These are phyloP conservation scores for Cordyceps pruinosa DNA, from an alignment of 2,329 filamentous ascomycete genomes.

Conservation along the genomic window DNA sequence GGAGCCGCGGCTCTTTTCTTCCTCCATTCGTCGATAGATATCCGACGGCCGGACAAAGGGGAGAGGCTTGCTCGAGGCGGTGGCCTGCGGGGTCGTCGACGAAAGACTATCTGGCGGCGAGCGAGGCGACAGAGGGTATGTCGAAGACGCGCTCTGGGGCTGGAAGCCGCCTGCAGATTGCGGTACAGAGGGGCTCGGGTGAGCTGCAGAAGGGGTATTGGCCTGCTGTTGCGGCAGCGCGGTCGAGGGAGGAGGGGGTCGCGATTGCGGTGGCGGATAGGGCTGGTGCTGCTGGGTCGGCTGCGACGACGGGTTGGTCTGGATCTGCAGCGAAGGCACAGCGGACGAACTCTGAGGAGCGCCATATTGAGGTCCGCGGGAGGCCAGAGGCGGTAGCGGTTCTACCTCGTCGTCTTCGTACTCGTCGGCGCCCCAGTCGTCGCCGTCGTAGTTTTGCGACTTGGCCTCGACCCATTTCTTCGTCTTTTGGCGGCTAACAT, in stretches of 20 bases:
- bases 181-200: neutral
- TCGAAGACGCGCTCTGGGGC: slow-evolving; percentile 7
- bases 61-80: slow-evolving; percentile 36
- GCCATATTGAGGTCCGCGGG: slow-evolving; percentile 3
- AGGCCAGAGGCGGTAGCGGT: slow-evolving; percentile 12
- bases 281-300: neutral
- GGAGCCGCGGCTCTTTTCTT: slow-evolving; percentile 50
- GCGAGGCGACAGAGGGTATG: slow-evolving; percentile 6
- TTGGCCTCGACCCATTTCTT: slow-evolving; percentile 94
- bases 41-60: slow-evolving; percentile 69
- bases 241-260: neutral
- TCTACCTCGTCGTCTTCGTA: slow-evolving; percentile 48
- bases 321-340: slow-evolving; percentile 19
- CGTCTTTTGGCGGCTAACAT: slow-evolving; percentile 83
- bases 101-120: slow-evolving; percentile 6
- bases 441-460: slow-evolving; percentile 78
- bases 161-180: neutral
- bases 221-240: neutral
- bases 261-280: neutral
- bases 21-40: slow-evolving; percentile 65
- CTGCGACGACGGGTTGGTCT: slow-evolving; percentile 17
- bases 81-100: neutral
- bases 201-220: neutral
- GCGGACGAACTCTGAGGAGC: neutral
- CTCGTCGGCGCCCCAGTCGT: slow-evolving; percentile 80